Evolutionary conservation across 164 flowering plant genomes (phyloP).

Genomic region (Vitis labrusca): DNA sequence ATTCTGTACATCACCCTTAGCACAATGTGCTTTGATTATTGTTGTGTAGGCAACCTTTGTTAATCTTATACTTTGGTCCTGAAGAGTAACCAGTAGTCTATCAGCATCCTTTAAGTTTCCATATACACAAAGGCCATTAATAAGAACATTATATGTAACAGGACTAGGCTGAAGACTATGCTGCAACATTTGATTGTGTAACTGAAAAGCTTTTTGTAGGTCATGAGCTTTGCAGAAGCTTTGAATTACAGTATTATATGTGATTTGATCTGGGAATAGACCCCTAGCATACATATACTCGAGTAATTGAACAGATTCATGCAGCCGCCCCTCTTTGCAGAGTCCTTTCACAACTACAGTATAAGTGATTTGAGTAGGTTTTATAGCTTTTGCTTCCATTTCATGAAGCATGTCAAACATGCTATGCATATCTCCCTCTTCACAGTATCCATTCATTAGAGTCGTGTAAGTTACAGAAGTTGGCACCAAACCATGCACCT

Average conservation of each 20-base stretch:
- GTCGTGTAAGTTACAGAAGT: slow-evolving; percentile 64
- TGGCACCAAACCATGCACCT: slow-evolving; percentile 46
- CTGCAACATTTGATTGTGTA: slow-evolving; percentile 48
- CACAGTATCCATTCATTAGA: slow-evolving; percentile 66
- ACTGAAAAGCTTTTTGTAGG: slow-evolving; percentile 36
- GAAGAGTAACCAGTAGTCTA: slow-evolving; percentile 35
- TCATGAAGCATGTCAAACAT: slow-evolving; percentile 40
- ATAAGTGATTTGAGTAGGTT: slow-evolving; percentile 60
- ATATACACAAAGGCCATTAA: slow-evolving; percentile 62
- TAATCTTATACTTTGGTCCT: slow-evolving; percentile 28
- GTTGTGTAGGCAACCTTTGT: slow-evolving; percentile 60
- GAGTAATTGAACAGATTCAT: slow-evolving; percentile 42
- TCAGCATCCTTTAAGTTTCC: slow-evolving; percentile 53
- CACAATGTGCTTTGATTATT: slow-evolving; percentile 74
- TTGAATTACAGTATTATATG: slow-evolving; percentile 71
- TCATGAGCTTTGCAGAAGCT: slow-evolving; percentile 51
- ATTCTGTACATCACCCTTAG: slow-evolving; percentile 52
- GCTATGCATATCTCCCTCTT: slow-evolving; percentile 33
- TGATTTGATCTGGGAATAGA: slow-evolving; percentile 55
- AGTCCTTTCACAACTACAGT: slow-evolving; percentile 64
- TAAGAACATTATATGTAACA: slow-evolving; percentile 68
- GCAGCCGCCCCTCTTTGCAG: slow-evolving; percentile 47
- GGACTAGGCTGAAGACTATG: slow-evolving; percentile 51
- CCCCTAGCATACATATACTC: slow-evolving; percentile 46
- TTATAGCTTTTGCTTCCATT: slow-evolving; percentile 48